These are phyloP conservation scores for Geoglossum glabrum DNA, from an alignment of 495 filamentous ascomycete genomes.

Conservation along the genomic window DNA sequence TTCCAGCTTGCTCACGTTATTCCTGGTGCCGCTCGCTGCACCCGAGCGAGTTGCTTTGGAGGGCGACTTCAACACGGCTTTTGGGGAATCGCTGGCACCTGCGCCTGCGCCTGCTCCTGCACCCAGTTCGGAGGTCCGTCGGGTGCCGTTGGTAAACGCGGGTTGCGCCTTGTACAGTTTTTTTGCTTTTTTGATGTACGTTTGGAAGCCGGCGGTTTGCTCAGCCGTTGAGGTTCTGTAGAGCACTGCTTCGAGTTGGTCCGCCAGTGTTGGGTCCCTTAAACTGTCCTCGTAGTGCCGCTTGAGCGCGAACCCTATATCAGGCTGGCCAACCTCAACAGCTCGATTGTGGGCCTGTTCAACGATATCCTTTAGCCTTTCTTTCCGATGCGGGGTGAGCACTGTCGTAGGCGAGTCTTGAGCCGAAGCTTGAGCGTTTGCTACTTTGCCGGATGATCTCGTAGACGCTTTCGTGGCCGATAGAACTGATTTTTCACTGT, in stretches of 20 bases:
- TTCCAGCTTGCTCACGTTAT: constrained; percentile 6
- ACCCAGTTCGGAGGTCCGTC: not conserved
- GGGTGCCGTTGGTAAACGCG: not conserved
- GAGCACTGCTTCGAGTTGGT: constrained; percentile 23
- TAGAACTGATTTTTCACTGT: constrained; percentile 6
- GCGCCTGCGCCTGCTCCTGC: too few relatives aligned
- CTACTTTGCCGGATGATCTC: constrained; percentile 2
- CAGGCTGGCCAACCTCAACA: constrained; percentile 18
- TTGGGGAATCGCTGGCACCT: not conserved
- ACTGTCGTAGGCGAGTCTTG: constrained; percentile 14
- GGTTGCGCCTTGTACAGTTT: constrained; percentile 9
- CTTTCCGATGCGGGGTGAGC: constrained; percentile 18
- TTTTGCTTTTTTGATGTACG: constrained; percentile 20
- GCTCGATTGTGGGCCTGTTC: constrained; percentile 20
- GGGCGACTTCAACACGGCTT: not conserved
- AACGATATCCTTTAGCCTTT: constrained; percentile 19
- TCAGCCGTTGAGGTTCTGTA: constrained; percentile 20
- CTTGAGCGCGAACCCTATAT: constrained; percentile 20
- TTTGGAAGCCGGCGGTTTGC: constrained; percentile 21
- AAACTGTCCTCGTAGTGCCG: constrained; percentile 23
- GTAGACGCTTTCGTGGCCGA: constrained; percentile 7
- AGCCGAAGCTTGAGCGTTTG: constrained; percentile 5
- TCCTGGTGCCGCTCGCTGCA: constrained; percentile 2
- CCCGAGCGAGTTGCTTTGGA: not conserved
- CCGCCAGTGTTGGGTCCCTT: constrained; percentile 16